phyloP scores from a whole-genome alignment of 2,329 filamentous ascomycete species.

The Fusarium coicis region DNA sequence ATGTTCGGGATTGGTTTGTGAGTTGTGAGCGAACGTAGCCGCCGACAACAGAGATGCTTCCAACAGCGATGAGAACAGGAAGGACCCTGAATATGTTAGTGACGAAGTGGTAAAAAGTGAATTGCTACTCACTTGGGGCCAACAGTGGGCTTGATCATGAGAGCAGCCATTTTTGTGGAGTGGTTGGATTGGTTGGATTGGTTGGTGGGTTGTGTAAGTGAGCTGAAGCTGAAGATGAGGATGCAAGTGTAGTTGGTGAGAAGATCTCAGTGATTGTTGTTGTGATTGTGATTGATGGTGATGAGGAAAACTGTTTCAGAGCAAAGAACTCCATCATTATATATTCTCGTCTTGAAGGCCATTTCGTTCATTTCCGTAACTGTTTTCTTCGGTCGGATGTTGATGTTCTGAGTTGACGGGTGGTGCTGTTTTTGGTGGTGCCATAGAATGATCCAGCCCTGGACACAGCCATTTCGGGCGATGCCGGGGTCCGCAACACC shows the following conservation, averaged over 20 bases:
- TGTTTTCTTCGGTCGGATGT: slow-evolving; percentile 24
- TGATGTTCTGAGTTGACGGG: slow-evolving; percentile 36
- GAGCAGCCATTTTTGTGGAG: slow-evolving; percentile 32
- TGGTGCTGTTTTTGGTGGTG: slow-evolving; percentile 37
- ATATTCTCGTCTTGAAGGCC: slow-evolving; percentile 3
- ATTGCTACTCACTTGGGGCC: slow-evolving; percentile 31
- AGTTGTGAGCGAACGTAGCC: slow-evolving; percentile 36
- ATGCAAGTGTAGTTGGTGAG: slow-evolving; percentile 17
- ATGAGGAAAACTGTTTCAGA: not conserved
- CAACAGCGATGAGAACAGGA: slow-evolving; percentile 38
- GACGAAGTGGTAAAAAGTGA: not conserved
- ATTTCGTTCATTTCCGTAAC: slow-evolving; percentile 16
- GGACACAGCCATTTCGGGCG: slow-evolving; percentile 28
- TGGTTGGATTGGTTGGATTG: slow-evolving; percentile 23
- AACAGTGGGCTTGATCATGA: slow-evolving; percentile 34
- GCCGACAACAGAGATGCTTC: slow-evolving; percentile 33
- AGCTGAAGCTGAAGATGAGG: not conserved
- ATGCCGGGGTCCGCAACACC: slow-evolving; percentile 24
- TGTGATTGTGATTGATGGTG: slow-evolving; percentile 27
- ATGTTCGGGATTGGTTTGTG: slow-evolving; percentile 31
- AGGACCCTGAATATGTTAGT: slow-evolving; percentile 22
- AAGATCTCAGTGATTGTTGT: slow-evolving; percentile 21
- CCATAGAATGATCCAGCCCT: slow-evolving; percentile 30
- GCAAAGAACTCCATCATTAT: slow-evolving; percentile 18
- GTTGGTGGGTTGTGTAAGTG: slow-evolving; percentile 27